These are phyloP conservation scores for Trichoderma reesei DNA, from an alignment of 495 filamentous ascomycete species.

Conservation along the genomic window DNA sequence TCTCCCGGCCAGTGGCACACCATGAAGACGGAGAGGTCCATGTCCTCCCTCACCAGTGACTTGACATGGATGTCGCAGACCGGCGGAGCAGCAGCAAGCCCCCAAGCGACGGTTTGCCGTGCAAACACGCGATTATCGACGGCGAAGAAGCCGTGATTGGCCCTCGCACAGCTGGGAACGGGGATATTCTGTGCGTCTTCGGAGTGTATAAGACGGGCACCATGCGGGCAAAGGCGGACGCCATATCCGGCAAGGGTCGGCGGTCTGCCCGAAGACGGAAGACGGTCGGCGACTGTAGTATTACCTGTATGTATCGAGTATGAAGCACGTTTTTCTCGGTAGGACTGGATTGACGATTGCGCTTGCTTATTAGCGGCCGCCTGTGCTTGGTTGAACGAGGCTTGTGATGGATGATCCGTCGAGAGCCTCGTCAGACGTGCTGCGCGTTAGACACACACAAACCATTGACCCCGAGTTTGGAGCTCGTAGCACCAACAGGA, in stretches of 20 bases:
- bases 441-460: too few species aligned
- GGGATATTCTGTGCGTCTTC: not conserved
- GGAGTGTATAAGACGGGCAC: too few species aligned
- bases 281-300: too few species aligned
- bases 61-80: not conserved
- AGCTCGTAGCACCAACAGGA: too few species aligned
- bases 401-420: too few species aligned
- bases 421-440: not conserved
- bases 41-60: not conserved
- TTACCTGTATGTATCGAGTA: too few species aligned
- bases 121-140: not conserved
- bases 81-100: not conserved
- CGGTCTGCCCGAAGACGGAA: not conserved
- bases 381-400: too few species aligned
- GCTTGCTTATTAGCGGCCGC: too few species aligned
- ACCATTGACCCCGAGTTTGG: too few species aligned
- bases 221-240: not conserved
- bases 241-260: not conserved
- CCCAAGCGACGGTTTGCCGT: not conserved
- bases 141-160: not conserved
- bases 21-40: not conserved
- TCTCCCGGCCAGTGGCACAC: not conserved
- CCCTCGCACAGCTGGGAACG: not conserved
- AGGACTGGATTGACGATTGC: too few species aligned
- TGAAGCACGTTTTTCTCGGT: too few species aligned